A percentile compares a stretch with the other conserved stretches of the same genome.
Conservation (phyloP, 495 filamentous ascomycete species). For the Aspergillus leporis region DNA sequence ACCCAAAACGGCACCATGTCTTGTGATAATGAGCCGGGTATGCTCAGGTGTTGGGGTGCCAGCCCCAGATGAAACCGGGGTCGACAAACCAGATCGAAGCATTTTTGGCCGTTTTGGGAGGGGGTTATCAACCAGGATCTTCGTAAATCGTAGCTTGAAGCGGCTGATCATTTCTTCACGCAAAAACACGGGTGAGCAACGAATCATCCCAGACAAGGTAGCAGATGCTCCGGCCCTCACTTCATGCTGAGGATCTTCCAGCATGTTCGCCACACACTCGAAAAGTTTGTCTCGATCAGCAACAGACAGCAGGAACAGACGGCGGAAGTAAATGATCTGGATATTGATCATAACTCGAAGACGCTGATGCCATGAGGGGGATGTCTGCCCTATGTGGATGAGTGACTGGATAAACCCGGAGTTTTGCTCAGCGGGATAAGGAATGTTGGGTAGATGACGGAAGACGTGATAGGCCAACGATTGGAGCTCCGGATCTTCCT, state of each 20-base stretch:
- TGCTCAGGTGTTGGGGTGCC: slow-evolving; percentile 80
- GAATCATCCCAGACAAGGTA: slow-evolving; percentile 95
- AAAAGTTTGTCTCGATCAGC: slow-evolving; percentile 78
- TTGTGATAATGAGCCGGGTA: slow-evolving; percentile 71
- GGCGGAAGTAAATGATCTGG: slow-evolving; percentile 98
- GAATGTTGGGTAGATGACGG: slow-evolving; percentile 94
- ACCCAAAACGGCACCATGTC: slow-evolving; percentile 91
- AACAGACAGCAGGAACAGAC: slow-evolving; percentile 85
- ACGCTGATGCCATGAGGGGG: slow-evolving; percentile 94
- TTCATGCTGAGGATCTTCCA: slow-evolving; percentile 88
- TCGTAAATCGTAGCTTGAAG: slow-evolving; percentile 77
- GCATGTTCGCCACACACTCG: slow-evolving; percentile 88
- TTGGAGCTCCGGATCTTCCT: slow-evolving; percentile 96
- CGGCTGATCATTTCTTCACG: slow-evolving; percentile 73
- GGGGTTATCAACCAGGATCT: slow-evolving; percentile 74
- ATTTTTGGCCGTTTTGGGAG: slow-evolving; percentile 71
- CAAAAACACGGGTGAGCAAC: slow-evolving; percentile 84
- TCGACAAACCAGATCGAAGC: slow-evolving; percentile 36
- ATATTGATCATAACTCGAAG: slow-evolving; percentile 98
- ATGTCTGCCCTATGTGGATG: slow-evolving; percentile 83
- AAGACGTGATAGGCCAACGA: slow-evolving; percentile 96
- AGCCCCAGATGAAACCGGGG: slow-evolving; percentile 58
- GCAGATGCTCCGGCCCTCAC: slow-evolving; percentile 90
- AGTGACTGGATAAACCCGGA: slow-evolving; percentile 79
- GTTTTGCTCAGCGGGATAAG: slow-evolving; percentile 83